Evolutionary conservation across 495 filamentous ascomycete genomes (phyloP), one percentile per base, ranked within the genome.

Genomic region (Daldinia vernicosa): DNA sequence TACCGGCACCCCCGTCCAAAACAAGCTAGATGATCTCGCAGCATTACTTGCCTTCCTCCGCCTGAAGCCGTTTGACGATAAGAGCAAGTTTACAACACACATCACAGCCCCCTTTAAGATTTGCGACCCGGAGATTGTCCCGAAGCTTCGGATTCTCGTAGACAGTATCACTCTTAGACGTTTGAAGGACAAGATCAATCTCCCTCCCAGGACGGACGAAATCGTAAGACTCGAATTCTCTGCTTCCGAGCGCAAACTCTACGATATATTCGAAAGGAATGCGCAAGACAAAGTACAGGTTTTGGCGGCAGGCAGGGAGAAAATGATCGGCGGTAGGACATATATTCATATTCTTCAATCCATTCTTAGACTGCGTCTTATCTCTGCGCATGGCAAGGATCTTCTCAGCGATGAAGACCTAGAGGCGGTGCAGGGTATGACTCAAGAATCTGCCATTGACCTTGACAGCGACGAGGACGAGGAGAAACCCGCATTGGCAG

Each of bases 111-210:
- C 93, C 1, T 95, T 97, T 82, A 92, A 91, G 80, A 84, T 82
- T 39, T 93, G 91, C 14, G 89, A 97, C 70, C 88, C 92, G 3
- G 90, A 92, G 30, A 93, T 93, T 52, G 81, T 98, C 6, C 86
- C 91, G 14, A 95, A 93, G 75, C 84, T 99, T 37, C 92, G 94
- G 15, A 85, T 97, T n/a, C 85, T 99, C 19, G 93, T 99, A 15
- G 92, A 97, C 74, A 95, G 91, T 40, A 90, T 99, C 62, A 97
- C 95, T 0, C 81, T 99, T 22, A 90, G 95, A n/a, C 91, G 95
- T 26, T 82, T 94, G 50, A 99, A 99, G 79, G 93, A 97, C 76
- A 91, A 88, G 75, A 94, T 98, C 61, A 84, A 95, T 72, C 84
- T 97, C 4, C 94, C 94, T 2, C 80, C 85, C 22, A 88, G 94